Evolutionary conservation across 208 protist genomes (phyloP).

Genomic region (Porcisia hertigi): DNA sequence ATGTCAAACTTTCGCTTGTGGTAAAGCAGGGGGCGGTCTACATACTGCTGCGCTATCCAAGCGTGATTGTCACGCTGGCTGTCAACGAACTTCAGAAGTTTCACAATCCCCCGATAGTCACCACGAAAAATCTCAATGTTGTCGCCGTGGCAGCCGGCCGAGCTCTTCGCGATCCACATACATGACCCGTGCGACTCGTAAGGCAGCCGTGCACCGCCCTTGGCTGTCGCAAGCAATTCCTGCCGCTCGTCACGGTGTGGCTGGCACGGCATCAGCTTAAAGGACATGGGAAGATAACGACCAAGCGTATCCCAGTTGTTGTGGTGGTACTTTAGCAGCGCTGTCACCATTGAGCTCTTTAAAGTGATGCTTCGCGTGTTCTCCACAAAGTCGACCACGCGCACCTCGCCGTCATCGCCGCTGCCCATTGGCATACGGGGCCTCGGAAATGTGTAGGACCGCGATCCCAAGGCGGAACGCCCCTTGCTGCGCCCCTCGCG

Average conservation of each 20-base stretch:
- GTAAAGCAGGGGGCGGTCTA: constrained; percentile 83
- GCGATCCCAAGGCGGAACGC: constrained; percentile 1
- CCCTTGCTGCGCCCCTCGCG: constrained; percentile 6
- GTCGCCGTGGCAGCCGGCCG: constrained; percentile 74
- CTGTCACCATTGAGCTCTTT: constrained; percentile 82
- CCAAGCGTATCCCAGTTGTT: constrained; percentile 58
- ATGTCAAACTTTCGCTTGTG: constrained; percentile 91
- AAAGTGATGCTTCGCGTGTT: constrained; percentile 73
- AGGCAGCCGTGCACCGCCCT: constrained; percentile 2
- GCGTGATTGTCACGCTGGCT: constrained; percentile 21
- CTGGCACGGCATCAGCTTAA: constrained; percentile 51
- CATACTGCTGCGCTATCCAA: constrained; percentile 87
- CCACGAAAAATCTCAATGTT: constrained; percentile 77
- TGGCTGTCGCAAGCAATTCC: constrained; percentile 35
- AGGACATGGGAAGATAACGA: constrained; percentile 66
- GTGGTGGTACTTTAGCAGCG: constrained; percentile 62
- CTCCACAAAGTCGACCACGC: constrained; percentile 74
- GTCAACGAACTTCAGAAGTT: constrained; percentile 53
- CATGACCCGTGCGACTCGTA: constrained; percentile 2
- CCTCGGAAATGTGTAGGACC: constrained; percentile 1
- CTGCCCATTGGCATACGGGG: constrained; percentile 58
- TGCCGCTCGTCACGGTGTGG: constrained; percentile 54
- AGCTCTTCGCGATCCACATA: constrained; percentile 85
- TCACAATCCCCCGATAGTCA: constrained; percentile 39
- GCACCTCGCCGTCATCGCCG: constrained; percentile 41